Base-by-base conservation (phyloP, 257 asterid species). In the Gentiana dahurica region DNA sequence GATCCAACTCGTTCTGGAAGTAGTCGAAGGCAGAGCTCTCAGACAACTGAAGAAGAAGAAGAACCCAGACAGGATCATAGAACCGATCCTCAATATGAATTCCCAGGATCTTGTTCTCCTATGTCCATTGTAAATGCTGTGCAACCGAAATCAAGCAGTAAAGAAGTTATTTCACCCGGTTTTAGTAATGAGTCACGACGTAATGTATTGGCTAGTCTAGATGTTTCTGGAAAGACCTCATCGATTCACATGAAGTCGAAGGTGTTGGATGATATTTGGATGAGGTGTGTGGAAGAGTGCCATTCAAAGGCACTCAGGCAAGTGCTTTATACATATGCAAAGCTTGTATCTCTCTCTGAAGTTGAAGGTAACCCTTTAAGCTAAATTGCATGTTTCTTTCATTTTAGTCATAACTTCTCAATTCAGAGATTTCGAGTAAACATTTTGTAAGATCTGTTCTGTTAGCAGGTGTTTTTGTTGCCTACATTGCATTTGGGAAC, bases 241-340 rank as follows among this genome's bases (percentile, higher is more conserved):
- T 71, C 81, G 68, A 76, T 81, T 47, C 69, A 78, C 74, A 61
- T 73, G 70, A 75, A 80, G 73, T 73, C 89, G 41, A 73, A 66
- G 61, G 65, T 76, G 72, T 65, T 92, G 84, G 77, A 43, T 46
- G 79, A 83, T 71, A 75, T 85, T 49, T 92, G 97, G 95, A 62
- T 61, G 56, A 80, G 76, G 61, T 85, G 95, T 70, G 78, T 92
- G 56, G 97, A 83, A 35, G 83, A 83, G 78, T 92, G 99, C 58
- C 99, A 85, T 69, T 88, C 91, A 3, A 84, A 79, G 77, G 83
- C 99, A 6, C 68, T 92, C 73, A 83, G 91, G 75, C 95, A 81
- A 64, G 77, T 92, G 58, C 94, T 92, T 63, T 84, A 63, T 69
- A 64, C 85, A 13, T 64, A 76, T 67, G 99, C 95, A 63, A 84